These are phyloP conservation scores for Macrolepiota albuminosa DNA, from an alignment of 768 basidiomycete species.

Conservation along the genomic window DNA sequence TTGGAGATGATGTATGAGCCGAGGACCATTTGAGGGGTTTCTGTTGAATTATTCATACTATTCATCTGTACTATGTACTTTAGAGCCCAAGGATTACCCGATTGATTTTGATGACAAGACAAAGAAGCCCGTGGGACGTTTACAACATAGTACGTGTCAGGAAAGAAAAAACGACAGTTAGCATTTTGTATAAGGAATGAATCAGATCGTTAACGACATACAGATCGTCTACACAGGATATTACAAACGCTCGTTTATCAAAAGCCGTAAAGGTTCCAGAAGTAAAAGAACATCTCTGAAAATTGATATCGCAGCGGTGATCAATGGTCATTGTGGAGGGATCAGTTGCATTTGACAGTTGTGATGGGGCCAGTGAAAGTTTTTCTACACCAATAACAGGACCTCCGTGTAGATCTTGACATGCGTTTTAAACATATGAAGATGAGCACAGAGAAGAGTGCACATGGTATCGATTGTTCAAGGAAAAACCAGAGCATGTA, in stretches of 20 bases:
- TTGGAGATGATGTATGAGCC: conserved; percentile 31
- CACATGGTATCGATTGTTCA: too few relatives aligned
- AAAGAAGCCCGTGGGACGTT: neutral
- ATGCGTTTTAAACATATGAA: neutral
- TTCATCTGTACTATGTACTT: neutral
- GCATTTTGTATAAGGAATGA: neutral
- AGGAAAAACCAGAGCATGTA: too few relatives aligned
- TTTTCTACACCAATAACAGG: neutral
- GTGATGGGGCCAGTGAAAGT: neutral
- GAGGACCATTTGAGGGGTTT: neutral
- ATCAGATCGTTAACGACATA: neutral
- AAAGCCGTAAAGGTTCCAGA: neutral
- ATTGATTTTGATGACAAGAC: neutral
- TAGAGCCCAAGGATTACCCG: neutral
- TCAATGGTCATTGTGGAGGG: neutral
- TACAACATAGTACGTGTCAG: neutral
- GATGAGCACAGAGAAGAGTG: too few relatives aligned
- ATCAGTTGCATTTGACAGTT: neutral
- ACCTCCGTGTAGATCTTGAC: neutral
- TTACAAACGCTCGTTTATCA: neutral
- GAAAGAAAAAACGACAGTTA: neutral
- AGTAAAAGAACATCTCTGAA: neutral
- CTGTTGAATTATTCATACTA: neutral
- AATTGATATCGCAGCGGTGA: neutral
- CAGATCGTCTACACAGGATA: neutral